These are phyloP conservation scores for Seiridium unicorne DNA, from an alignment of 2,329 filamentous ascomycete genomes.

Conservation along the genomic window DNA sequence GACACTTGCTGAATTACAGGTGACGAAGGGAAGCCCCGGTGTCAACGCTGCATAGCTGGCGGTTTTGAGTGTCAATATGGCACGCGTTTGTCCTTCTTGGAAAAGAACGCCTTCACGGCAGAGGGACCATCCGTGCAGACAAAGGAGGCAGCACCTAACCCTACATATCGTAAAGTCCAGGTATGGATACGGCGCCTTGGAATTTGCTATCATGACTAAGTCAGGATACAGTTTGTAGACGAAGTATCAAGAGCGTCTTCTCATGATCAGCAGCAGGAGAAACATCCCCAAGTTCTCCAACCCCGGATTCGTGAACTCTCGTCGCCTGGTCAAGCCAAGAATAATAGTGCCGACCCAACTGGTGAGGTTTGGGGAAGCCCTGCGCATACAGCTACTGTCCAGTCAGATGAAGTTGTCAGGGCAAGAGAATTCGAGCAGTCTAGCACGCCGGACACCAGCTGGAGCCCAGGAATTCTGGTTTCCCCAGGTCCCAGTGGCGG, in stretches of 20 bases:
- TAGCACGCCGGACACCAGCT: background rate
- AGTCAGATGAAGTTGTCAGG: too few species aligned
- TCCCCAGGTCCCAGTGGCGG: slow-evolving; percentile 2
- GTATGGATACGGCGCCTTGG: background rate
- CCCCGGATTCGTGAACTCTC: too few species aligned
- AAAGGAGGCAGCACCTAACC: slow-evolving; percentile 10
- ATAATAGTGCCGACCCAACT: too few species aligned
- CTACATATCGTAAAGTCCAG: slow-evolving; percentile 9
- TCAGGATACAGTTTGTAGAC: background rate
- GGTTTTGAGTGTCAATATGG: slow-evolving; percentile 48
- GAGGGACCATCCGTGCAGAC: slow-evolving; percentile 8
- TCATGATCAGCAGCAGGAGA: background rate
- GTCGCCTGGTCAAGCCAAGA: too few species aligned
- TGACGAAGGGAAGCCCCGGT: slow-evolving; percentile 49
- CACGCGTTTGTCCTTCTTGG: slow-evolving; percentile 43
- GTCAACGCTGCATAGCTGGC: slow-evolving; percentile 44
- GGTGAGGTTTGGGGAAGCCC: too few species aligned
- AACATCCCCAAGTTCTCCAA: too few species aligned
- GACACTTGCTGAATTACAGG: slow-evolving; percentile 27
- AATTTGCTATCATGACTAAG: background rate
- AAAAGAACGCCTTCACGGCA: slow-evolving; percentile 45
- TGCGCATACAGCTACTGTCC: too few species aligned
- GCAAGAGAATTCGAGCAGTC: background rate
- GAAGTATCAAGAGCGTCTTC: background rate
- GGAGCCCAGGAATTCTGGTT: background rate